Evolutionary conservation across 495 filamentous ascomycete species (phyloP).

Genomic region (Aspergillus haitiensis): DNA sequence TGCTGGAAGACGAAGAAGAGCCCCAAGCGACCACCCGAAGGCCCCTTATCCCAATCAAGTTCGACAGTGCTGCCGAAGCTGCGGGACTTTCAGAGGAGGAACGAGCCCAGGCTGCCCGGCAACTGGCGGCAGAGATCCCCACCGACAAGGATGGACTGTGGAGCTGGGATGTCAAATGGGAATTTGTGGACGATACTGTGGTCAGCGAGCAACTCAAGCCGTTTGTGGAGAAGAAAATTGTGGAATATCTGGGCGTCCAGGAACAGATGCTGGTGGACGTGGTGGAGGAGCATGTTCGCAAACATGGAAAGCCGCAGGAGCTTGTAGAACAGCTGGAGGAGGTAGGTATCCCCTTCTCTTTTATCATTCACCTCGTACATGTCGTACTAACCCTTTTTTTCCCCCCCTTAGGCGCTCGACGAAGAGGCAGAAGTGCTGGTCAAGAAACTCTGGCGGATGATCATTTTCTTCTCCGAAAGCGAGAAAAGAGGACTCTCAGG

Average conservation of each 20-base stretch:
- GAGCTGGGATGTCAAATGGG: conserved; percentile 91
- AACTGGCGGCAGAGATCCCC: conserved; percentile 87
- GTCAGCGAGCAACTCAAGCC: conserved; percentile 86
- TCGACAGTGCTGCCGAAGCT: conserved; percentile 71
- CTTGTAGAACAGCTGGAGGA: conserved; percentile 82
- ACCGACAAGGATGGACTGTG: conserved; percentile 83
- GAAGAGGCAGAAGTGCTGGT: conserved; percentile 94
- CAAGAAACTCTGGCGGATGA: conserved; percentile 96
- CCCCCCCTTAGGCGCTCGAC: conserved; percentile 69
- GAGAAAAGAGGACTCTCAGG: conserved; percentile 87
- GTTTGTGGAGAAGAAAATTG: conserved; percentile 97
- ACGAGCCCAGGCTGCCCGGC: conserved; percentile 70
- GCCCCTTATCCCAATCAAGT: conserved; percentile 87
- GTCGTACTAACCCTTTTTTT: conserved; percentile 34
- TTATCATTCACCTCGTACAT: conserved; percentile 1
- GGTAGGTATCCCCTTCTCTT: conserved; percentile 51
- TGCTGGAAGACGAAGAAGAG: conserved; percentile 93
- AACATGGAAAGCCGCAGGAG: conserved; percentile 71
- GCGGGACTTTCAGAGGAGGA: conserved; percentile 80
- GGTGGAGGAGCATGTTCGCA: conserved; percentile 82
- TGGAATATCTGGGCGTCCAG: conserved; percentile 94
- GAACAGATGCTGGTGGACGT: conserved; percentile 94
- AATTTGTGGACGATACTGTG: conserved; percentile 82
- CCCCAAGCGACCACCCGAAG: conserved; percentile 68
- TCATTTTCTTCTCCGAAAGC: conserved; percentile 96